A percentile compares a stretch with the other conserved stretches of the same genome.
Evolutionary conservation across 352 stramenopile species (phyloP).

Genomic region (Vaucheria bursata): DNA sequence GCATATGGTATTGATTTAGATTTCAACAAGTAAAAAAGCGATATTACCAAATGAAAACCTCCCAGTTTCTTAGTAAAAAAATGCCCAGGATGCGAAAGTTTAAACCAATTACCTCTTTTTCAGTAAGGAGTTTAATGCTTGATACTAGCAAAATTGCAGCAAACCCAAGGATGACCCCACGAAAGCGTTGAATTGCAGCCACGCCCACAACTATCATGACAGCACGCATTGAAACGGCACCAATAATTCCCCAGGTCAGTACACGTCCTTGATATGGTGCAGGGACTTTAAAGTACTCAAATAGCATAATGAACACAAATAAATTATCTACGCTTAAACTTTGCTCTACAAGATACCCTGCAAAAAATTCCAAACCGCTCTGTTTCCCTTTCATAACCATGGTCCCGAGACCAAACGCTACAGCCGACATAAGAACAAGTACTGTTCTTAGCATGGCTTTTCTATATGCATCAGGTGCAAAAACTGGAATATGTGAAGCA

Average conservation of each 20-base stretch:
- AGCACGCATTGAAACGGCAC: conserved; percentile 61
- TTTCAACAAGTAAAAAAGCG: too few relatives aligned
- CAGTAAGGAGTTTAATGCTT: conserved; percentile 57
- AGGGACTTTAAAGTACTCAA: conserved; percentile 73
- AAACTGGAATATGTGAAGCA: background rate
- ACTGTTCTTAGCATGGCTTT: conserved; percentile 19
- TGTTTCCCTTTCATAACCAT: conserved; percentile 46
- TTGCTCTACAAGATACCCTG: conserved; percentile 70
- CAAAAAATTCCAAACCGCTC: conserved; percentile 63
- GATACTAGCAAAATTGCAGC: conserved; percentile 63
- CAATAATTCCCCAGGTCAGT: conserved; percentile 68
- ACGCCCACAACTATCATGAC: conserved; percentile 56
- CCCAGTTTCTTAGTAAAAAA: too few relatives aligned
- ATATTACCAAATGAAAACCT: too few relatives aligned
- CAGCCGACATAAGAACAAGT: conserved; percentile 21
- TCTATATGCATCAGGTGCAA: conserved; percentile 12
- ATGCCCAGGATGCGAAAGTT: too few relatives aligned
- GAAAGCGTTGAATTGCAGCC: conserved; percentile 50
- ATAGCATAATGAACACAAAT: conserved; percentile 67
- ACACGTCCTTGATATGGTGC: conserved; percentile 56
- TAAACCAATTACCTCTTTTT: conserved; percentile 37
- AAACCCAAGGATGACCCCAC: conserved; percentile 61
- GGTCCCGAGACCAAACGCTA: conserved; percentile 42
- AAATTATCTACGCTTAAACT: conserved; percentile 70
- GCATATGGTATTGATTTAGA: too few relatives aligned